Evolutionary conservation across 495 filamentous ascomycete genomes (phyloP), one percentile per base, ranked within the genome.

Genomic region (Beverwykella pulmonaria): DNA sequence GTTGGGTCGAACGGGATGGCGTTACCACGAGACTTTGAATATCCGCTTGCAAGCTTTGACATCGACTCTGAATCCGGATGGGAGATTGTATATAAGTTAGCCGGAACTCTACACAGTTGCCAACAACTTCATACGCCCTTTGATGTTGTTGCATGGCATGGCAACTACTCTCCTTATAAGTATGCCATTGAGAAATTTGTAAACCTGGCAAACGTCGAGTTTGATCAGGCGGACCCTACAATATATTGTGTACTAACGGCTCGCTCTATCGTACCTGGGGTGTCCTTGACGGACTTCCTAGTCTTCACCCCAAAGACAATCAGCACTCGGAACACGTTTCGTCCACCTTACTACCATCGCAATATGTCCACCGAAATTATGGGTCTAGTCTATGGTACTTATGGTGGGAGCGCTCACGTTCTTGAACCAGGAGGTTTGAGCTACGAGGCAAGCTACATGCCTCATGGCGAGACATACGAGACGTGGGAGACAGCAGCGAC

Each of bases 1-100:
- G 94, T 96, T 68, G 92, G 92, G 7, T 89, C 87, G 48, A 92
- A 92, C 72, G 82, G 92, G 32, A 85, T 96, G 5, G 92, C 92
- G 61, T 94, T 95, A 71, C 83, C 86, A 0, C 84, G 92, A 20
- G 92, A 96, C 73, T 96, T 96, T 78, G 90, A 93, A 75, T 85
- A 85, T 5, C 92, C 92, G 3, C 80, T 91, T 9, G 92, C 92
- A 12, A 74, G 79, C 49, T 96, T 93, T 70, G 84, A 85, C 32
- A 44, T 59, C 46, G 44, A 53, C 27, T 54, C 52, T 54, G 44
- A 22, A n/a, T 61, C 44, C 7, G 23, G 26, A n/a, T 61, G 49
- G 59, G 32, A 49, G n/a, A 52, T 50, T 9, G 59, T 53, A 8
- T 32, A 53, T 23, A 61, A 61, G 32, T 34, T 61, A 14, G 47